phyloP scores from a whole-genome alignment of 306 rosid genomes.

The Erythrophleum fordii region DNA sequence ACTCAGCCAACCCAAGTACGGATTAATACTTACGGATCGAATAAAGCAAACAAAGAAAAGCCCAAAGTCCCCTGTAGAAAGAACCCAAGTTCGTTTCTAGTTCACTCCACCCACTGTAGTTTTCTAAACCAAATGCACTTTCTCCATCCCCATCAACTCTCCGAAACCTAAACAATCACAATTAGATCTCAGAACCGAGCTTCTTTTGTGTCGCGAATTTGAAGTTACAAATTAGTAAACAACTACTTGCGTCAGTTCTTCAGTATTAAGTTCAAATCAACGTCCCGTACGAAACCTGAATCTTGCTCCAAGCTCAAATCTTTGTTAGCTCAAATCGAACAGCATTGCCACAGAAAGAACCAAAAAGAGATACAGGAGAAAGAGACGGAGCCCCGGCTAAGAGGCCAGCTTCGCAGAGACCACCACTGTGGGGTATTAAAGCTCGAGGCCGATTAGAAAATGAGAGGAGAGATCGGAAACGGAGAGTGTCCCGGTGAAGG shows the following conservation, averaged over 20 bases:
- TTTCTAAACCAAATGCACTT: constrained; percentile 39
- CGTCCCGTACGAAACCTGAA: background rate
- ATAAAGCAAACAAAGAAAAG: background rate
- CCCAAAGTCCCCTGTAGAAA: constrained; percentile 13
- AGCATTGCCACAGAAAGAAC: background rate
- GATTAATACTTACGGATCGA: constrained; percentile 33
- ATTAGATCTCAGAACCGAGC: constrained; percentile 48
- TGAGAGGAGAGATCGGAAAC: constrained; percentile 27
- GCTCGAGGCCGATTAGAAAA: constrained; percentile 22
- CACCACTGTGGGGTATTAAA: constrained; percentile 33
- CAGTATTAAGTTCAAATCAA: background rate
- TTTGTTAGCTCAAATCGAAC: constrained; percentile 19
- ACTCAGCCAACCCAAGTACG: constrained; percentile 27
- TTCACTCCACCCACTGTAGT: constrained; percentile 39
- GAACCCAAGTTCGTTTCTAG: constrained; percentile 43
- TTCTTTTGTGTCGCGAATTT: constrained; percentile 13
- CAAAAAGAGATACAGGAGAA: background rate
- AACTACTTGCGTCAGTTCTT: background rate
- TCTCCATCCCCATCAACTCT: background rate
- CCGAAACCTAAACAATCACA: constrained; percentile 33
- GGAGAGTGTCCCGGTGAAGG: constrained; percentile 18
- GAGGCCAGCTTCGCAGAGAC: background rate
- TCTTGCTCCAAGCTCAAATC: constrained; percentile 4
- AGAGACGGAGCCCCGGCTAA: background rate
- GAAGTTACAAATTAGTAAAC: background rate